These are phyloP conservation scores for Suhomyces kunorum DNA, from an alignment of 1,139 yeast genomes.

Conservation along the genomic window DNA sequence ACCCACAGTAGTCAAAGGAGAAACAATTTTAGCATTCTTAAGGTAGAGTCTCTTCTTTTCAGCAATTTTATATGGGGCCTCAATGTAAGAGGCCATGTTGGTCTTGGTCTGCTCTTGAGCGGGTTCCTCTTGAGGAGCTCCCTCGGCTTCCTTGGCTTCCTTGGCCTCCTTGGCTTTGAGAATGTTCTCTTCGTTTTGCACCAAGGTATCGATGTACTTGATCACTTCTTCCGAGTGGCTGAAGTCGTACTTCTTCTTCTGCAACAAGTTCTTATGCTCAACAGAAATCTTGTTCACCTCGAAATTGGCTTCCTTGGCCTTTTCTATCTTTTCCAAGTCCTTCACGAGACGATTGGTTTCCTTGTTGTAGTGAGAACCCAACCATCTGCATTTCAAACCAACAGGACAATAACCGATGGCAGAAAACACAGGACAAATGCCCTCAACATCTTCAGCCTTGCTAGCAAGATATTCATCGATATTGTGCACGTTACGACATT, in stretches of 20 bases:
- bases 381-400: slow-evolving; percentile 92
- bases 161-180: slow-evolving; percentile 35
- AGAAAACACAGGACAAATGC: slow-evolving; percentile 78
- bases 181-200: slow-evolving; percentile 38
- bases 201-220: slow-evolving; percentile 53
- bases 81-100: slow-evolving; percentile 59
- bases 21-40: slow-evolving; percentile 76
- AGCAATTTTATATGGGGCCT: slow-evolving; percentile 73
- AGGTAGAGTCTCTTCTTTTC: slow-evolving; percentile 79
- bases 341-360: slow-evolving; percentile 48
- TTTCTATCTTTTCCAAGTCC: slow-evolving; percentile 43
- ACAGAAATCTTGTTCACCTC: slow-evolving; percentile 68
- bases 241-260: slow-evolving; percentile 63
- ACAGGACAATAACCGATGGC: slow-evolving; percentile 89
- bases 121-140: slow-evolving; percentile 18
- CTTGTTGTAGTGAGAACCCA: slow-evolving; percentile 65
- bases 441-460: slow-evolving; percentile 72
- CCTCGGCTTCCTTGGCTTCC: slow-evolving; percentile 19
- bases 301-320: slow-evolving; percentile 37
- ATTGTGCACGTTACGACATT: slow-evolving; percentile 80
- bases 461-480: slow-evolving; percentile 58
- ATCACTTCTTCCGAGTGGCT: slow-evolving; percentile 55
- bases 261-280: slow-evolving; percentile 55
- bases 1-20: slow-evolving; percentile 97
- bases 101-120: slow-evolving; percentile 30